Evolutionary conservation across 2,329 filamentous ascomycete species (phyloP).

Genomic region (Neofusicoccum sp.): DNA sequence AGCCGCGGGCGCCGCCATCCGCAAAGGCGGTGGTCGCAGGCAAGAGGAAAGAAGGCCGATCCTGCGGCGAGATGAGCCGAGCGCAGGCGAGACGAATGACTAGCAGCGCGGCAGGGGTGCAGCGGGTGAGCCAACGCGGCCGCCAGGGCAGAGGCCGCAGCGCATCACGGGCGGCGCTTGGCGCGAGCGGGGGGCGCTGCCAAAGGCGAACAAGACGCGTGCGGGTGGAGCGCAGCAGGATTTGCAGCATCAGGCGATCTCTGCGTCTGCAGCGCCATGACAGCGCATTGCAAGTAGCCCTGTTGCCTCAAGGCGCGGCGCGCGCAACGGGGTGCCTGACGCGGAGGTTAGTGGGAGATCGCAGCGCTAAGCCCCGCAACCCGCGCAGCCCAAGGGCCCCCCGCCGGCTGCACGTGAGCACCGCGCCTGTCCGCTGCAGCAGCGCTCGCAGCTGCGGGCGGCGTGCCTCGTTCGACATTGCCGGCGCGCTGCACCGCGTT

Average conservation of each 20-base stretch:
- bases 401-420: conserved; percentile 1
- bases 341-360: conserved; percentile 17
- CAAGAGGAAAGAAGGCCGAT: conserved; percentile 12
- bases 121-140: background rate
- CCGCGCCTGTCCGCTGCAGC: background rate
- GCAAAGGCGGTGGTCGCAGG: background rate
- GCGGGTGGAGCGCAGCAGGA: background rate
- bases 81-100: background rate
- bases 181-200: background rate
- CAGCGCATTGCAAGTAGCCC: background rate
- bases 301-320: background rate
- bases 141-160: background rate
- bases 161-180: background rate
- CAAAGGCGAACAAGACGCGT: background rate
- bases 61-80: background rate
- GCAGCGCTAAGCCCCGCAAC: conserved; percentile 16
- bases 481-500: background rate
- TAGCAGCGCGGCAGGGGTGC: background rate
- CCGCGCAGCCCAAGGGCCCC: background rate
- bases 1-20: background rate
- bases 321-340: background rate
- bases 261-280: background rate
- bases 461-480: background rate
- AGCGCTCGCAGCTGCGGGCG: background rate
- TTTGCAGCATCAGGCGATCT: conserved; percentile 7